Conservation (phyloP, 768 basidiomycete genomes). For the Tubosaeta brunneosetosa region DNA sequence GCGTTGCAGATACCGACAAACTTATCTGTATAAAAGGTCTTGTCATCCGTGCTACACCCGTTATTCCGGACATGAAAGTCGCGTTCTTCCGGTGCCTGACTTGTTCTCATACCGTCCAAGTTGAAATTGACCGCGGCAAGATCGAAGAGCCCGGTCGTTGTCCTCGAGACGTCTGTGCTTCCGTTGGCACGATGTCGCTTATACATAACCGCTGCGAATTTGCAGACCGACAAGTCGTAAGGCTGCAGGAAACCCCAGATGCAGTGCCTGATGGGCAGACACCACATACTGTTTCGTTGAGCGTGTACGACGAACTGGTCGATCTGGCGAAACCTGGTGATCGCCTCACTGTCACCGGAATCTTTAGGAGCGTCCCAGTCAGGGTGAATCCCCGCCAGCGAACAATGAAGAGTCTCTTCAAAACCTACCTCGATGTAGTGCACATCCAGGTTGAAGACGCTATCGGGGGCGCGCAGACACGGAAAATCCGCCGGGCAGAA, state of each 20-base stretch:
- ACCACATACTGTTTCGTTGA: slow-evolving; percentile 93
- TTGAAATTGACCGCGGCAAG: slow-evolving; percentile 96
- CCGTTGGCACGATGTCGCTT: slow-evolving; percentile 86
- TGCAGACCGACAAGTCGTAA: slow-evolving; percentile 91
- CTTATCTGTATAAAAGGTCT: slow-evolving; percentile 94
- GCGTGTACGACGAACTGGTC: slow-evolving; percentile 98
- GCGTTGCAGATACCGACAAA: slow-evolving; percentile 85
- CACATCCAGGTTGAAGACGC: slow-evolving; percentile 69
- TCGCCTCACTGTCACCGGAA: slow-evolving; percentile 83
- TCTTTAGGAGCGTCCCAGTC: slow-evolving; percentile 94
- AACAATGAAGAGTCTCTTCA: slow-evolving; percentile 92
- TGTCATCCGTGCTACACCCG: slow-evolving; percentile 94
- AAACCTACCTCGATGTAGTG: slow-evolving; percentile 95
- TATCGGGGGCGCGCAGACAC: slow-evolving; percentile 32
- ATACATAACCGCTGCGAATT: slow-evolving; percentile 98
- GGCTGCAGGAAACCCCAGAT: slow-evolving; percentile 96
- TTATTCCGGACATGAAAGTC: slow-evolving; percentile 98
- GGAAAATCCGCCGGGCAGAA: slow-evolving; percentile 52
- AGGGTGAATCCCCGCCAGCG: slow-evolving; percentile 89
- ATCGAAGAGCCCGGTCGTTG: slow-evolving; percentile 91
- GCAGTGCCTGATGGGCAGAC: slow-evolving; percentile 98
- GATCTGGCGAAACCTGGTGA: slow-evolving; percentile 97
- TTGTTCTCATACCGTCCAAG: slow-evolving; percentile 95
- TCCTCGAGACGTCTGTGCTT: slow-evolving; percentile 88
- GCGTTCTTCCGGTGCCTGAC: slow-evolving; percentile 97